These are phyloP conservation scores for Millerozyma acaciae DNA, from an alignment of 805 yeast species.

Conservation along the genomic window DNA sequence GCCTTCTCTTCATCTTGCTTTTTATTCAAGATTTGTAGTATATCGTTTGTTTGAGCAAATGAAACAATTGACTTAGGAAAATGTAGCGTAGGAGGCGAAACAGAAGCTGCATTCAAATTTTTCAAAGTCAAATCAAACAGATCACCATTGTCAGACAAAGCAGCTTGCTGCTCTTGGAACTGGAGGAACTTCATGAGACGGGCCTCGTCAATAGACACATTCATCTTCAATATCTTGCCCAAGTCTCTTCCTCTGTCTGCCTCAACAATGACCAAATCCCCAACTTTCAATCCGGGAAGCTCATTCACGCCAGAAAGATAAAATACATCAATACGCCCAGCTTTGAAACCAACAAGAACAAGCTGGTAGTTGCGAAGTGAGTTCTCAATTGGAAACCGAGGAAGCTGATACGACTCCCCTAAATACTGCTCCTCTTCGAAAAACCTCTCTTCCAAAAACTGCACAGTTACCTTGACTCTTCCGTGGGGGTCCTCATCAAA, in stretches of 20 bases:
- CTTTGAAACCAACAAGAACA: conserved; percentile 70
- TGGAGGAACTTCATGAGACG: conserved; percentile 61
- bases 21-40: conserved; percentile 54
- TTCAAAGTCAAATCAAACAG: conserved; percentile 23
- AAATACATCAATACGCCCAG: conserved; percentile 76
- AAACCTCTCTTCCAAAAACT: conserved; percentile 24
- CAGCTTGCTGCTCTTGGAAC: conserved; percentile 68
- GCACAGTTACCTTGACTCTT: conserved; percentile 34
- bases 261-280: conserved; percentile 76
- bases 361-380: conserved; percentile 37
- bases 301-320: conserved; percentile 42
- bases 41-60: conserved; percentile 59
- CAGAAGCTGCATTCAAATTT: conserved; percentile 11
- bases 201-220: conserved; percentile 63
- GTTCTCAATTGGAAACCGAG: conserved; percentile 35
- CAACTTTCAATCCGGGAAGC: conserved; percentile 36
- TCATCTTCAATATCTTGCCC: conserved; percentile 59
- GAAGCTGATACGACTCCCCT: conserved; percentile 30
- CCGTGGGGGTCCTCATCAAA: conserved; percentile 36
- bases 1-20: conserved; percentile 69
- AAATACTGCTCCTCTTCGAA: conserved; percentile 27
- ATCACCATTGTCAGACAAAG: conserved; percentile 37
- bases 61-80: conserved; percentile 67
- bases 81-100: conserved; percentile 47
- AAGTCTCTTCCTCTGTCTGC: conserved; percentile 81